A percentile compares a stretch with the other conserved stretches of the same genome.
These are phyloP conservation scores for Trametes cubensis DNA, from an alignment of 768 basidiomycete genomes.

Conservation along the genomic window DNA sequence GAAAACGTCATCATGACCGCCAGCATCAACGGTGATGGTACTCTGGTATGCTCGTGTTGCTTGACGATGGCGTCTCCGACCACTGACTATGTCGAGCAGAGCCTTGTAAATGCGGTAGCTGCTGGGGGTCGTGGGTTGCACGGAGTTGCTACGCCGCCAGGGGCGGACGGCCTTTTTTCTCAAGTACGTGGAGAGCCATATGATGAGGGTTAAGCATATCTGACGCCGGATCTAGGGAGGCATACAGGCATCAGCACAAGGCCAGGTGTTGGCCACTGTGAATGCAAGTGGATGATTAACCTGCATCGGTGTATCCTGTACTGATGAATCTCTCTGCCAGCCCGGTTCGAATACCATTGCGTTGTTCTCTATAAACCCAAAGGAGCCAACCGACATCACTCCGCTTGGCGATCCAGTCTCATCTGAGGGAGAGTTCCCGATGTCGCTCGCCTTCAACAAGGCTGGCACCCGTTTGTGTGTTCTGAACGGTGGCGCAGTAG, in stretches of 20 bases:
- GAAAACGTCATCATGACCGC: constrained; percentile 51
- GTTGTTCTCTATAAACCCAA: constrained; percentile 44
- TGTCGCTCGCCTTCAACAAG: constrained; percentile 43
- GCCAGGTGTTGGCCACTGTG: constrained; percentile 29
- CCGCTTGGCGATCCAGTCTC: constrained; percentile 48
- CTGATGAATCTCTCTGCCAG: constrained; percentile 28
- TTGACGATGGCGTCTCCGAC: no score
- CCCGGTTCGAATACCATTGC: constrained; percentile 50
- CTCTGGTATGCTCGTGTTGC: constrained; percentile 35
- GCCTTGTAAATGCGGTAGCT: constrained; percentile 22
- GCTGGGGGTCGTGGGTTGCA: constrained; percentile 30
- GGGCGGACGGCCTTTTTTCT: constrained; percentile 35
- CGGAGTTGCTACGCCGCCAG: constrained; percentile 21
- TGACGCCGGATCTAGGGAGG: constrained; percentile 6
- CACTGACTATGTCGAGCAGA: neutral
- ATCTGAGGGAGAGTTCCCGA: constrained; percentile 53
- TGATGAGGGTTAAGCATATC: no score
- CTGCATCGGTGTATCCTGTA: neutral
- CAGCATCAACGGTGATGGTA: constrained; percentile 46
- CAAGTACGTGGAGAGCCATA: constrained; percentile 3
- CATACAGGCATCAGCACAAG: constrained; percentile 30
- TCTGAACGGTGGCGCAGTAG: constrained; percentile 40
- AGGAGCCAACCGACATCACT: constrained; percentile 43
- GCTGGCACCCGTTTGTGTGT: constrained; percentile 38
- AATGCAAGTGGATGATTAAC: constrained; percentile 24